Evolutionary conservation across 2,329 filamentous ascomycete species (phyloP).

Genomic region (Parastagonospora nodorum): DNA sequence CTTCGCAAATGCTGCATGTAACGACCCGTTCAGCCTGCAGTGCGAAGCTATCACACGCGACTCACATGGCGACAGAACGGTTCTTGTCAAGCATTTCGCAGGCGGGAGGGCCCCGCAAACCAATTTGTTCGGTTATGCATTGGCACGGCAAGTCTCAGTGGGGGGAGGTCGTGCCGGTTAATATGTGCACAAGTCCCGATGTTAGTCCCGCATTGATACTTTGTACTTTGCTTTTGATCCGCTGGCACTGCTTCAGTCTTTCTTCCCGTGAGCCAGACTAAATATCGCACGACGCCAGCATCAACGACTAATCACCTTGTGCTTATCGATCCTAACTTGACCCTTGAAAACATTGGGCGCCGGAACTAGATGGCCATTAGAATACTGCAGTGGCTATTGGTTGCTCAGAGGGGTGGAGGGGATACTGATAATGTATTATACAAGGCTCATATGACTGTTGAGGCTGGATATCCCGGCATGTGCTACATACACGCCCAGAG

Average conservation of each 20-base stretch:
- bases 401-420: too few species aligned
- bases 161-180: conserved; percentile 3
- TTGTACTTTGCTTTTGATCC: background rate
- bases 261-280: too few species aligned
- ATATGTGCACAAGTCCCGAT: conserved; percentile 1
- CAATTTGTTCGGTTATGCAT: conserved; percentile 1
- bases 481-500: background rate
- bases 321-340: too few species aligned
- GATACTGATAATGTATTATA: conserved; percentile 1
- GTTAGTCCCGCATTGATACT: background rate
- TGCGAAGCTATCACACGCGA: background rate
- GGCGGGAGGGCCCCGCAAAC: conserved; percentile 8
- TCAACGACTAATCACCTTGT: too few species aligned
- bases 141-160: conserved; percentile 1
- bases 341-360: too few species aligned
- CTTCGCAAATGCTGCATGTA: background rate
- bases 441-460: conserved; percentile 10
- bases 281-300: too few species aligned
- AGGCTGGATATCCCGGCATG: conserved; percentile 8
- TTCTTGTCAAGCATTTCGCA: background rate
- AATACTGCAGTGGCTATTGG: background rate
- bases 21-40: background rate
- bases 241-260: background rate
- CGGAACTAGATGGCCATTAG: too few species aligned
- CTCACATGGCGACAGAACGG: background rate